phyloP scores from a whole-genome alignment of 1,139 yeast genomes.

The Hyphopichia wangnamkhiaoensis region DNA sequence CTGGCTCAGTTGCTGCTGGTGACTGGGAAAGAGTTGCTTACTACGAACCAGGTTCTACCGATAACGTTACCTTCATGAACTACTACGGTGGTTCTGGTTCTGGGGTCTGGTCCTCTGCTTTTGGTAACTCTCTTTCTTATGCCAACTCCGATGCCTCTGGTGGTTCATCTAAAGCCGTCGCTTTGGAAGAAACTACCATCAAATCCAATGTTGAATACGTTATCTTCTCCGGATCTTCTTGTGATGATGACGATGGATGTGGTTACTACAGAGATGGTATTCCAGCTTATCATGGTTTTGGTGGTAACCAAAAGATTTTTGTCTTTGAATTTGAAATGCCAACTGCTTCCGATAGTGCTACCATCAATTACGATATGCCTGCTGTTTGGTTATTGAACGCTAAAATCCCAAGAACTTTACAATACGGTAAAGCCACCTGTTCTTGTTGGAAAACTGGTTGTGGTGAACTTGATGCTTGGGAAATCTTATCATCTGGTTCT shows the following conservation, averaged over 20 bases:
- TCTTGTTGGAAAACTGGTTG: constrained; percentile 80
- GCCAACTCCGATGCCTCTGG: constrained; percentile 74
- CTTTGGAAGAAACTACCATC: constrained; percentile 52
- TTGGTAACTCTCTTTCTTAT: constrained; percentile 91
- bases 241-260: constrained; percentile 55
- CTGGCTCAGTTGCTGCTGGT: constrained; percentile 38
- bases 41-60: constrained; percentile 59
- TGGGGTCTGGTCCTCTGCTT: constrained; percentile 78
- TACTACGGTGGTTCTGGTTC: constrained; percentile 82
- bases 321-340: constrained; percentile 74
- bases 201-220: constrained; percentile 60
- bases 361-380: constrained; percentile 60
- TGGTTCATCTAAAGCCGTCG: constrained; percentile 61
- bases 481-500: constrained; percentile 71
- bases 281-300: constrained; percentile 74
- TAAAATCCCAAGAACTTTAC: constrained; percentile 77
- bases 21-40: constrained; percentile 78
- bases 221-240: constrained; percentile 58
- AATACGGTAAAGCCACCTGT: constrained; percentile 63
- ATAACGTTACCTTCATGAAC: constrained; percentile 82
- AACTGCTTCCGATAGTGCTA: constrained; percentile 31
- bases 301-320: constrained; percentile 66
- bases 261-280: constrained; percentile 73
- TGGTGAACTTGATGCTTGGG: constrained; percentile 83
- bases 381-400: constrained; percentile 80